These are phyloP conservation scores for Bullera alba DNA, from an alignment of 768 basidiomycete species.

Conservation along the genomic window DNA sequence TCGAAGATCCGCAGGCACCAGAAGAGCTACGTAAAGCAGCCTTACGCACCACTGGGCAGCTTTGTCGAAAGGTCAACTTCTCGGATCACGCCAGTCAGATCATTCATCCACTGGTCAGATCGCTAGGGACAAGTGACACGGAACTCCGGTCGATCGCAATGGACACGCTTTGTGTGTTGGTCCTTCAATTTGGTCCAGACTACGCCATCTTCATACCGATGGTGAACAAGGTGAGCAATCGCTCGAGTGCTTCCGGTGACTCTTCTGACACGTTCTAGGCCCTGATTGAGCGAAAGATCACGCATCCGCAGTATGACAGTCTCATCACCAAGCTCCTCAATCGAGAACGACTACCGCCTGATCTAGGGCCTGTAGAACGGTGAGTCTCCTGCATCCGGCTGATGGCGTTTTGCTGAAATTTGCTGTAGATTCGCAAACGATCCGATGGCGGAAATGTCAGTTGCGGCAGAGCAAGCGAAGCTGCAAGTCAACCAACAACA, in stretches of 20 bases:
- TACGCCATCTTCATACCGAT: constrained; percentile 97
- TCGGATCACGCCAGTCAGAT: constrained; percentile 96
- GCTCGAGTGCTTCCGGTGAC: background rate
- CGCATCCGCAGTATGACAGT: constrained; percentile 76
- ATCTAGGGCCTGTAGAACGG: constrained; percentile 64
- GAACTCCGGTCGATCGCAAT: constrained; percentile 80
- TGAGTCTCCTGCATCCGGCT: constrained; percentile 46
- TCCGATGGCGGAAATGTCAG: constrained; percentile 35
- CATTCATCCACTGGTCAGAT: constrained; percentile 86
- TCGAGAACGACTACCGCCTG: constrained; percentile 85
- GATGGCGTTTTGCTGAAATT: too few species aligned
- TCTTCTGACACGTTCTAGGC: constrained; percentile 51
- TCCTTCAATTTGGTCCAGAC: constrained; percentile 88
- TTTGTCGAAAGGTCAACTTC: constrained; percentile 90
- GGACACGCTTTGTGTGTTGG: constrained; percentile 85
- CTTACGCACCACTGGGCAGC: constrained; percentile 79
- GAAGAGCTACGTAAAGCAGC: constrained; percentile 74
- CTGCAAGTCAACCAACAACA: constrained; percentile 94
- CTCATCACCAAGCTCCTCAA: constrained; percentile 81
- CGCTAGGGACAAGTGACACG: constrained; percentile 59
- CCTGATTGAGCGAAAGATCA: constrained; percentile 65
- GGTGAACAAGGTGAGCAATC: constrained; percentile 86
- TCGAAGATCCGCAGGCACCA: constrained; percentile 71
- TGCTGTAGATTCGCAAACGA: constrained; percentile 20
- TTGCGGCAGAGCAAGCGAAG: constrained; percentile 68